Base-by-base conservation (phyloP, 768 basidiomycete genomes). In the Gymnopilus dilepis region DNA sequence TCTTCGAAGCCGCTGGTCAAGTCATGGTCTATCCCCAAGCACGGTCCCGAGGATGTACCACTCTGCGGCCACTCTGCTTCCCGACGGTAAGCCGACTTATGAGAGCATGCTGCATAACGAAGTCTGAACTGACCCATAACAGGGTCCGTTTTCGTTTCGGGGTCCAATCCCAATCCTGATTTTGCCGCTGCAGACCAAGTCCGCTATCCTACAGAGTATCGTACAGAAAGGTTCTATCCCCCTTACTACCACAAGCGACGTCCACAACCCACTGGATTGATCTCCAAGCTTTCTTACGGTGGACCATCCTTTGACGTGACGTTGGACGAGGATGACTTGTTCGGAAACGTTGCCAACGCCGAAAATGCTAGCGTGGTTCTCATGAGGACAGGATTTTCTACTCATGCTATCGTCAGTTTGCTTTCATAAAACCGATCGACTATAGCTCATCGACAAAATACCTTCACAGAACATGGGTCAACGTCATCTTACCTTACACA, bases 151-250 rank as follows among this genome's bases (percentile, higher is more conserved):
- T 76, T 91, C 31, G 82, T 94, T n/a, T 81, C 88, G 19, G 93
- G 93, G 15, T 90, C 88, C 8, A 94, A 94, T 70, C 92, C 92
- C 0, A 91, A 94, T 70, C 75, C 84, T 3, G 90, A 92, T 67
- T 84, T 82, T 71, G 82, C 77, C 48, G 73, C 79, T 34, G 80
- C 77, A 6, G 65, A 73, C n/a, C 72, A 73, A 45, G 75, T 83
- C 63, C 80, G 76, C 65, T 90, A 86, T 67, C 81, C 86, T 2
- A 93, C 92, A 0, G 88, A 91, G 70, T 91, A 91, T 68, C 85
- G 87, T 22, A 85, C 87, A 6, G 91, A 93, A 71, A 75, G 77
- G 56, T 91, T 92, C 78, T 91, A 87, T 70, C 91, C 91, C n/a
- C 74, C 79, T 6, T 91, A 90, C 72, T 90, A 84, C 73, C 83